These are phyloP conservation scores for Penicillium sp. DNA, from an alignment of 2,329 filamentous ascomycete genomes.

Conservation along the genomic window DNA sequence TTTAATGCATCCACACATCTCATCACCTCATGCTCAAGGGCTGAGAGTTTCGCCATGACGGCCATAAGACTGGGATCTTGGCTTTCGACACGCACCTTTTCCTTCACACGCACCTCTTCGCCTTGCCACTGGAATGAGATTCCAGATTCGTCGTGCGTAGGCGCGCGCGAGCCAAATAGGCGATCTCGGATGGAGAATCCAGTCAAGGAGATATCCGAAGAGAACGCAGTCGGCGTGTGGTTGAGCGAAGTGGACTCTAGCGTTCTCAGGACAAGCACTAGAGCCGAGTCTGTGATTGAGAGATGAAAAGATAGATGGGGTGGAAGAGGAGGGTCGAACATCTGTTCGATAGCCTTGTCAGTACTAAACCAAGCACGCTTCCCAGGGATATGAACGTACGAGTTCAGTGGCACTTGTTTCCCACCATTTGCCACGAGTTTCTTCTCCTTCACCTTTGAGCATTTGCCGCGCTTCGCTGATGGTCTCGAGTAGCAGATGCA, in stretches of 20 bases:
- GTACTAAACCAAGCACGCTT: constrained; percentile 4
- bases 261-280: constrained; percentile 70
- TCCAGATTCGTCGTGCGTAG: constrained; percentile 79
- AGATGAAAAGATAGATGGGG: constrained; percentile 72
- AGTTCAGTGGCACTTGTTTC: constrained; percentile 57
- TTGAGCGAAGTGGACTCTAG: constrained; percentile 64
- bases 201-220: constrained; percentile 63
- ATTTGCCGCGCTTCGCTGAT: constrained; percentile 61
- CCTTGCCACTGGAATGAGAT: constrained; percentile 70
- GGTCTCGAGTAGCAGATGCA: constrained; percentile 61
- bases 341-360: constrained; percentile 30
- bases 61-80: constrained; percentile 85
- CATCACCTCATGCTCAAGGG: constrained; percentile 71
- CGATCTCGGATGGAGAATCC: constrained; percentile 61
- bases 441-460: constrained; percentile 57
- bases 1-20: constrained; percentile 71
- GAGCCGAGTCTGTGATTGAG: constrained; percentile 66
- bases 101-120: constrained; percentile 78
- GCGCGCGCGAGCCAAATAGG: constrained; percentile 52
- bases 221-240: constrained; percentile 67
- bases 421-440: constrained; percentile 56
- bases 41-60: constrained; percentile 78
- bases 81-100: constrained; percentile 86
- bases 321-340: constrained; percentile 65
- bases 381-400: constrained; percentile 46